Base-by-base conservation (phyloP, 2,329 filamentous ascomycete species). In the Calonectria hawksworthii region DNA sequence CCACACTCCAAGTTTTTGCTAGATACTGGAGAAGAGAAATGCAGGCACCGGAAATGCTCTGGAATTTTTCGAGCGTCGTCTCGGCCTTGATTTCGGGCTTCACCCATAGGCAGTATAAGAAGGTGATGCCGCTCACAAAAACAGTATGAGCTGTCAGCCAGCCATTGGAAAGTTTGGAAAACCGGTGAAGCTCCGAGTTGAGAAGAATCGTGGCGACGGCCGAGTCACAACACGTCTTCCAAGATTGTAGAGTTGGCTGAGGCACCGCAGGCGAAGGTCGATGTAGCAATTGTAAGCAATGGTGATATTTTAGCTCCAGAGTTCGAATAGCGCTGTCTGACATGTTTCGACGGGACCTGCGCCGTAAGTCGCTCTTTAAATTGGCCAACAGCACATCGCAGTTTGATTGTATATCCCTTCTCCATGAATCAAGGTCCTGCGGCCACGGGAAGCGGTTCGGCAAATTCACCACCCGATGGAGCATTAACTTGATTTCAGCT, bases 251-350 rank as follows among this genome's bases (percentile, higher is more conserved):
- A 4, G 73, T 79, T 4, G 82, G 82, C 14, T 59, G 75, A 1
- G 78, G 72, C 6, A 83, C 79, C 21, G 80, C 80, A 0, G 80
- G 82, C n/a, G 78, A 83, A 16, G 82, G 82, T 9, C 82, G 74
- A 65, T 83, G 81, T 8, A 83, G 75, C 14, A 83, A 73, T 75
- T 82, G 82, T 4, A 83, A 74, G 26, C 81, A 81, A 34, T 83
- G 82, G 36, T 83, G 78, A 34, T 82, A 83, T 56, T 83, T 83
- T 18, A 83, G 78, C 67, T 83, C 82, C 11, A 83, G 77, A 21
- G 73, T 77, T 52, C 81, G 79, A 5, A 73, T 69, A 13, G 75
- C 67, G 14, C 71, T 59, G 26, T 78, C 77, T 4, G 74, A 74
- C n/a, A 66, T 75, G n/a, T 59, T 72, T 21, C 71, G 68, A 7